Evolutionary conservation across 2,329 filamentous ascomycete genomes (phyloP).

Genomic region (Penicillium glabrum): DNA sequence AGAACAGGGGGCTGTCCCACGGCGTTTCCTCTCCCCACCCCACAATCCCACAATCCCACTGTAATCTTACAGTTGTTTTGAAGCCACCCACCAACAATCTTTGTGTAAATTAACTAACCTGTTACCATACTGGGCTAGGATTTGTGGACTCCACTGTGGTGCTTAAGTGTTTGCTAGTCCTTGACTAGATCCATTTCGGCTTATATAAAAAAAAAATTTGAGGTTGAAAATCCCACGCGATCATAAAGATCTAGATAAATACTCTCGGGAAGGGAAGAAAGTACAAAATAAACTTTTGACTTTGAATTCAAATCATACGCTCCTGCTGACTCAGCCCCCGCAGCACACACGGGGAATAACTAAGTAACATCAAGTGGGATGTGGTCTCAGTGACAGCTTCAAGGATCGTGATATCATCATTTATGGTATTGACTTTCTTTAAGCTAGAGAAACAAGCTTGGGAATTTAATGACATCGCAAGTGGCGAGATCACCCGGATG

Average conservation of each 20-base stretch:
- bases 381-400: neutral
- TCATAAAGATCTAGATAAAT: neutral
- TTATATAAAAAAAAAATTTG: neutral
- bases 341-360: neutral
- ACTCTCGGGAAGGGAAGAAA: neutral
- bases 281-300: neutral
- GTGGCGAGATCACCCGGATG: neutral
- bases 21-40: conserved; percentile 1
- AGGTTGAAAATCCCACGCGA: neutral
- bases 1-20: conserved; percentile 1
- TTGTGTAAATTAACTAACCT: neutral
- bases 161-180: neutral
- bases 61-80: neutral
- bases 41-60: conserved; percentile 3
- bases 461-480: neutral
- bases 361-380: neutral
- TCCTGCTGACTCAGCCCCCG: neutral
- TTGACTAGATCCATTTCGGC: neutral
- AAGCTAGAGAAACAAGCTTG: neutral
- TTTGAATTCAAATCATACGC: neutral
- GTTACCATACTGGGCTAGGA: neutral
- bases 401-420: neutral
- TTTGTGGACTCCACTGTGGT: neutral
- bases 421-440: neutral
- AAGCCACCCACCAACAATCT: neutral